Conservation (phyloP, 495 filamentous ascomycete genomes). For the Podospora pseudopauciseta region DNA sequence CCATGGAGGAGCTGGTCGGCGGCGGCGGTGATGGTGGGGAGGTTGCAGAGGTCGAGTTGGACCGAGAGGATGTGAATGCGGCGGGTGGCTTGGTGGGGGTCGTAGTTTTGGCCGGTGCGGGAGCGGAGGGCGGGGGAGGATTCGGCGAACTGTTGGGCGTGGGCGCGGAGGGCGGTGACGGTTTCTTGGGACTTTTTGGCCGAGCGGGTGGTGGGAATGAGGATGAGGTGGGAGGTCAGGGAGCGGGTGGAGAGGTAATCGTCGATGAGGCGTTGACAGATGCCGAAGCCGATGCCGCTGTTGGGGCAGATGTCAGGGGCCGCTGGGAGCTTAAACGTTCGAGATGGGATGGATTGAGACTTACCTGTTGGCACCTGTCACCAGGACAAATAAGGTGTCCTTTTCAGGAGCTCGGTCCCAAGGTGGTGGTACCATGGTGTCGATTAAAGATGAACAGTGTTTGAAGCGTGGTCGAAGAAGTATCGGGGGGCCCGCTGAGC, state of each 20-base stretch:
- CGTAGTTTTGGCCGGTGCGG: constrained; percentile 40
- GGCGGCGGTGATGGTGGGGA: constrained; percentile 46
- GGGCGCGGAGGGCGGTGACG: constrained; percentile 48
- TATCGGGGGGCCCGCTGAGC: background rate
- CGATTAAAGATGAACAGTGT: background rate
- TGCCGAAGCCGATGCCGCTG: constrained; percentile 88
- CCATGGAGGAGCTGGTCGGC: constrained; percentile 47
- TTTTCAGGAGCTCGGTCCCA: constrained; percentile 49
- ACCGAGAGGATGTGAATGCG: constrained; percentile 55
- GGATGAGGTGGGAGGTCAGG: constrained; percentile 55
- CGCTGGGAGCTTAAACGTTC: background rate
- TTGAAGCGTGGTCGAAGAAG: background rate
- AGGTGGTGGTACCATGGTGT: constrained; percentile 44
- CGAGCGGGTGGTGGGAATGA: constrained; percentile 65
- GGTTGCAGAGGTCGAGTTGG: constrained; percentile 54
- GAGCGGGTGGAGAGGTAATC: constrained; percentile 75
- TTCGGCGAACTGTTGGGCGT: constrained; percentile 46
- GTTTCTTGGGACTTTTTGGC: constrained; percentile 58
- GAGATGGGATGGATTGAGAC: background rate
- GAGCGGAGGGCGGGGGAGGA: constrained; percentile 36
- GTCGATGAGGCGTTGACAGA: constrained; percentile 81
- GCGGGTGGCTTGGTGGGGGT: constrained; percentile 40
- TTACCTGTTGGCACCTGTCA: constrained; percentile 77
- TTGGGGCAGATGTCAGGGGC: constrained; percentile 18
- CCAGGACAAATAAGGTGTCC: constrained; percentile 51